Base-by-base conservation (phyloP, 2,329 filamentous ascomycete species). In the Lasiodiplodia hormozganensis region DNA sequence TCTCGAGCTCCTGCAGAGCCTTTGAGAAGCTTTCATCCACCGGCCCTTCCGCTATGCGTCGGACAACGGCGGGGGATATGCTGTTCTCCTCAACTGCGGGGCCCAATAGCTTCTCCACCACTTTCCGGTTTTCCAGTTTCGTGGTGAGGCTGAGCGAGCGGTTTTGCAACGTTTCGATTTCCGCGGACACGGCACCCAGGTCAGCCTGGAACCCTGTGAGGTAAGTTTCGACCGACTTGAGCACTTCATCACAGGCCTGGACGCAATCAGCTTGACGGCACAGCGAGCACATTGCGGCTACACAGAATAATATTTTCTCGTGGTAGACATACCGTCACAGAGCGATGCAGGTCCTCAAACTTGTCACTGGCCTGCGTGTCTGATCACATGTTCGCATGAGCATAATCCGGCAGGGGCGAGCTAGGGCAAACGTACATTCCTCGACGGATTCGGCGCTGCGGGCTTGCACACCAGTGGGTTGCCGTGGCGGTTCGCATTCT, bases 191-290 rank as follows among this genome's bases (percentile, higher is more conserved):
- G 16, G 89, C 88, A 10, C 93, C 95, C 12, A 99, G 87, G 79
- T 99, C 96, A 70, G 94, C 92, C 77, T 96, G 94, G 77, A 99
- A 99, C 78, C 90, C 95, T 47, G 92, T 92, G 65, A 99, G 85
- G 77, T 97, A 98, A 38, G 88, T 90, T 82, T 99, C 95, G 67
- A 99, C 96, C 0, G 94, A 97, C 79, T 90, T 92, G 56, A 98
- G 86, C 62, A 98, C 93, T 77, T 97, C 92, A 80, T 99, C 96
- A 82, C 95, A 99, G 62, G 93, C 92, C 77, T 73, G 12, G 6
- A 40, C 16, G 6, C 38, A 23, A 49, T 68, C 40, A 65, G 58
- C 40, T 34, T 11, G 31, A 6, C 23, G 28, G 6, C 7, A 14
- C 40, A 51, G 40, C 53, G n/a, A 38, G 11, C 53, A 10, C 53